A percentile compares a stretch with the other conserved stretches of the same genome.
phyloP scores from a whole-genome alignment of 2,329 filamentous ascomycete species.

The Beauveria scarabaeidicola region DNA sequence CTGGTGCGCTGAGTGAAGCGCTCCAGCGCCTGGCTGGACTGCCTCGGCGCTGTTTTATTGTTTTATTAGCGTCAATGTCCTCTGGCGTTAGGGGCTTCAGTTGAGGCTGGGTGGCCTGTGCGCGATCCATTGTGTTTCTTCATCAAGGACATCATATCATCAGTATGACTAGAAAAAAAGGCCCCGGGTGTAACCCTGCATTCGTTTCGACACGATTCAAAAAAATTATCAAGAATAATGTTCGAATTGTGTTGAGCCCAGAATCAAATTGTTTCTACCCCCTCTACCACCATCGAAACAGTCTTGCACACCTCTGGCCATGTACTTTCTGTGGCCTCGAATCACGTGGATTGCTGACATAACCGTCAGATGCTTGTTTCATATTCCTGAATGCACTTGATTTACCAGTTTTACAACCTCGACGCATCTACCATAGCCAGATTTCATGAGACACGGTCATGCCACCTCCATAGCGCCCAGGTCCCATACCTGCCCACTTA shows the following conservation, averaged over 20 bases:
- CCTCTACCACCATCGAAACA: too few species aligned
- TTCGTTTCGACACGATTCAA: too few species aligned
- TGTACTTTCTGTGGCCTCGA: not conserved
- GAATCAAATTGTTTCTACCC: too few species aligned
- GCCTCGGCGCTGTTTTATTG: not conserved
- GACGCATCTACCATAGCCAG: not conserved
- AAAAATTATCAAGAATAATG: too few species aligned
- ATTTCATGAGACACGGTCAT: not conserved
- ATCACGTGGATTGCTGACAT: slow-evolving; percentile 5
- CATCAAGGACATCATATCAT: not conserved
- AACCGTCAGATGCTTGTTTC: not conserved
- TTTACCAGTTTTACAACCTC: not conserved
- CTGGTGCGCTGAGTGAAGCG: not conserved
- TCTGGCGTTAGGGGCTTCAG: not conserved
- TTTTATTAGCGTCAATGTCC: not conserved
- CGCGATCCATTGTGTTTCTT: not conserved
- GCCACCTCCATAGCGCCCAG: not conserved
- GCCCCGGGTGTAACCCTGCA: too few species aligned
- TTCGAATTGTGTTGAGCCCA: too few species aligned
- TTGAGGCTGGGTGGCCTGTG: slow-evolving; percentile 9
- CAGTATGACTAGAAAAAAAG: too few species aligned
- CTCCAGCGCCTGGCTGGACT: slow-evolving; percentile 2
- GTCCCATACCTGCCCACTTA: not conserved
- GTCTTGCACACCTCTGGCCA: too few species aligned
- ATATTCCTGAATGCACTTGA: not conserved